These are phyloP conservation scores for Phytophthora kernoviae DNA, from an alignment of 352 stramenopile species.

Conservation along the genomic window DNA sequence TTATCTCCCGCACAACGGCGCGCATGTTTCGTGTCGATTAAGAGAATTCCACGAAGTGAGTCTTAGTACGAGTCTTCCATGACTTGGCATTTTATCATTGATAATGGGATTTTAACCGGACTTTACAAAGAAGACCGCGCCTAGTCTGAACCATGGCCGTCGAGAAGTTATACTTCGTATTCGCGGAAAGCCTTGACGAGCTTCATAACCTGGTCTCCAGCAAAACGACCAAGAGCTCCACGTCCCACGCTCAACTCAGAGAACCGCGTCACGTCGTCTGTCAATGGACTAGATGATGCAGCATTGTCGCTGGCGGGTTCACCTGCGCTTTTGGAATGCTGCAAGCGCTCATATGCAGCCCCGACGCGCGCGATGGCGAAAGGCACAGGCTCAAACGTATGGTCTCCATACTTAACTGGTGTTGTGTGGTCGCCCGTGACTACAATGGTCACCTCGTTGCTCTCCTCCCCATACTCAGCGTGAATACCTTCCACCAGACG, in stretches of 20 bases:
- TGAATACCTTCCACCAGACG: conserved; percentile 58
- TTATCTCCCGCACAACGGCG: conserved; percentile 76
- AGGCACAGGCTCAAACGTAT: conserved; percentile 88
- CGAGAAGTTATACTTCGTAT: conserved; percentile 46
- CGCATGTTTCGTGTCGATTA: conserved; percentile 62
- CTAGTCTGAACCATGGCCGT: not conserved
- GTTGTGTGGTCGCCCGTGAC: conserved; percentile 89
- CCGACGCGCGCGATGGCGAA: conserved; percentile 72
- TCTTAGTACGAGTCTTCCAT: not conserved
- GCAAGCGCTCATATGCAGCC: conserved; percentile 38
- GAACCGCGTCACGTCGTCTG: conserved; percentile 64
- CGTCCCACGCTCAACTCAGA: conserved; percentile 73
- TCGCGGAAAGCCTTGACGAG: conserved; percentile 77
- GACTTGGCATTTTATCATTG: not conserved
- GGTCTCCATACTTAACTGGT: conserved; percentile 85
- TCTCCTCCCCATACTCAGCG: conserved; percentile 34
- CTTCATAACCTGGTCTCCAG: conserved; percentile 85
- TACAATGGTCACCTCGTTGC: conserved; percentile 77
- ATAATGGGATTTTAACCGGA: conserved; percentile 1
- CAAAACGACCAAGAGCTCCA: conserved; percentile 77
- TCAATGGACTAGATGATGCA: conserved; percentile 25
- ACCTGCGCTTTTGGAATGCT: conserved; percentile 18
- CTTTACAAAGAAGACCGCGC: not conserved
- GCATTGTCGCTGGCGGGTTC: conserved; percentile 9
- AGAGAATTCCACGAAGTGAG: not conserved